A percentile compares a stretch with the other conserved stretches of the same genome.
Conservation (phyloP, 78 protist species). For the Dictyostelium firmibasis region DNA sequence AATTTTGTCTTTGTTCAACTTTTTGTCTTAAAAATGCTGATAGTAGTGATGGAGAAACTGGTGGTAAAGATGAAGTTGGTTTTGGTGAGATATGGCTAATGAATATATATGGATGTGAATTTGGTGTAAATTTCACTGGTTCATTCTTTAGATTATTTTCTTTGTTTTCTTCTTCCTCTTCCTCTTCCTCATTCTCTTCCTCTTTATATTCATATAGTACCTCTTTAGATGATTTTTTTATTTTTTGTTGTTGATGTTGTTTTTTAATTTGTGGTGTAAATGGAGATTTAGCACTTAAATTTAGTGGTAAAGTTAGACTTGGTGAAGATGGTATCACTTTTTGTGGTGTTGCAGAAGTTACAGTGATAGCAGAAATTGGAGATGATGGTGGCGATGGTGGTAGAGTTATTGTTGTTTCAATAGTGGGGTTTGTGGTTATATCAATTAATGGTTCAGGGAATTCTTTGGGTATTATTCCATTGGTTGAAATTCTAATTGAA, state of each 20-base stretch:
- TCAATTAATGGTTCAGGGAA: slow-evolving; percentile 15
- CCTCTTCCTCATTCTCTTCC: not conserved
- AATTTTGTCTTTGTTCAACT: not conserved
- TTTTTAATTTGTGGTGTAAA: not conserved
- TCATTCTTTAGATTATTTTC: not conserved
- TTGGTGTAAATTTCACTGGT: not conserved
- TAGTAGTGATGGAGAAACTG: not conserved
- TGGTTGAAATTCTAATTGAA: slow-evolving; percentile 22
- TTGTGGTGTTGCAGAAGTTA: not conserved
- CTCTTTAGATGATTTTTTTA: not conserved
- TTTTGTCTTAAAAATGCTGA: not conserved
- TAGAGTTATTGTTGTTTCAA: not conserved
- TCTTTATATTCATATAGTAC: not conserved
- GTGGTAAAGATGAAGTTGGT: not conserved
- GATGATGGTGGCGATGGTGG: not conserved
- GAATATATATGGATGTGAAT: not conserved
- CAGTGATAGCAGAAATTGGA: not conserved
- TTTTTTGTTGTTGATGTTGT: not conserved
- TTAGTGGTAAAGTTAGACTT: not conserved
- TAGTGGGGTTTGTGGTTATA: too few relatives aligned
- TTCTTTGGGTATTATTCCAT: slow-evolving; percentile 43
- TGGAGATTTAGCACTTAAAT: not conserved
- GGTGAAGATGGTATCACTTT: not conserved
- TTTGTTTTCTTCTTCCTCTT: not conserved
- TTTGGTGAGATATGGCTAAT: not conserved